These are phyloP conservation scores for Benincasa hispida DNA, from an alignment of 306 rosid species.

Conservation along the genomic window DNA sequence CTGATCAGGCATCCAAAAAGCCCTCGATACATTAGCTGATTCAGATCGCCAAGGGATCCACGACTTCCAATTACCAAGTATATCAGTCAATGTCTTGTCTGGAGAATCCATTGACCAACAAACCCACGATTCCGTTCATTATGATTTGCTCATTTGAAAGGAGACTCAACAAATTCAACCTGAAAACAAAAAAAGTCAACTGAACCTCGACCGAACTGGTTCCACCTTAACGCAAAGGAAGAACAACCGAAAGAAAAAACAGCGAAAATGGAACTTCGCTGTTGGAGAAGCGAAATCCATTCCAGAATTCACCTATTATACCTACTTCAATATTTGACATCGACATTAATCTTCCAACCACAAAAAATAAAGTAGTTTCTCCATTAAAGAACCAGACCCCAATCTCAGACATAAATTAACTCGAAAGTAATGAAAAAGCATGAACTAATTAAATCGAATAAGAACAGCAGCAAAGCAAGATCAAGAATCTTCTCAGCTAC, in stretches of 20 bases:
- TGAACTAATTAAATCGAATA: background rate
- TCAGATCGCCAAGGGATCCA: conserved; percentile 77
- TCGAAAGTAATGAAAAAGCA: background rate
- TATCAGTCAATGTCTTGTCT: conserved; percentile 42
- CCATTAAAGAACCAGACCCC: background rate
- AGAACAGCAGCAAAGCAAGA: background rate
- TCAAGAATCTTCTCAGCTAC: conserved; percentile 5
- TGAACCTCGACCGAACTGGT: background rate
- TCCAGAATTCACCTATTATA: background rate
- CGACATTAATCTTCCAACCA: background rate
- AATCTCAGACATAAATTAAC: background rate
- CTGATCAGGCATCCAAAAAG: conserved; percentile 97
- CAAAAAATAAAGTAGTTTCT: background rate
- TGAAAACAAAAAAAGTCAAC: background rate
- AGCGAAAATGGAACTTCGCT: background rate
- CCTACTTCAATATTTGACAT: background rate
- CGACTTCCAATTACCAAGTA: conserved; percentile 47
- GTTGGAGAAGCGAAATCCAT: background rate
- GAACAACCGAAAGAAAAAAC: background rate
- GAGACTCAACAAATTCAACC: background rate
- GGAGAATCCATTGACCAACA: conserved; percentile 52
- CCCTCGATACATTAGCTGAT: conserved; percentile 63
- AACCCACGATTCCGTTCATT: conserved; percentile 9
- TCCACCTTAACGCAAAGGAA: background rate
- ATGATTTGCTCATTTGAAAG: conserved; percentile 5